Conservation (phyloP, 225 moss, liverwort and hornwort species). For the Ulota crispa region DNA sequence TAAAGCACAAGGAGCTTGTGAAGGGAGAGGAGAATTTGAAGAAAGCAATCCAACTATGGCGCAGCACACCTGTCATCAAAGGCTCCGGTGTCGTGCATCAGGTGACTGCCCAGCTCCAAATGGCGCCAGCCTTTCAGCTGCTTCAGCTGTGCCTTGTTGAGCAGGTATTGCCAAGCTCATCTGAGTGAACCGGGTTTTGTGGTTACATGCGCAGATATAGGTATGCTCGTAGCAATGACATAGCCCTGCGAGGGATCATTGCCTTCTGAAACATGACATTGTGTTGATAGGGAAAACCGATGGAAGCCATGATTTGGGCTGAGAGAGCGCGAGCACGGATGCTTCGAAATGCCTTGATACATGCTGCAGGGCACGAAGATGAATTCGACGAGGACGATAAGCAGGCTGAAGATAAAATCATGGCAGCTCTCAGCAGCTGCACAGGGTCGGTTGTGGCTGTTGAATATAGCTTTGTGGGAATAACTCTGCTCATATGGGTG, state of each 20-base stretch:
- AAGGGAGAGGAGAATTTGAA: conserved; percentile 12
- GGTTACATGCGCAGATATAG: neutral
- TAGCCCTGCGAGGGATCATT: neutral
- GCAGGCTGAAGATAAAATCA: conserved; percentile 2
- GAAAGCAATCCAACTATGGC: conserved; percentile 3
- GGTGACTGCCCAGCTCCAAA: neutral
- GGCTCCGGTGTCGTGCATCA: neutral
- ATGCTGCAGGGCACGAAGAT: conserved; percentile 13
- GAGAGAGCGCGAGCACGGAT: conserved; percentile 13
- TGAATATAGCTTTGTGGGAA: conserved; percentile 8
- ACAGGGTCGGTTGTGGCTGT: conserved; percentile 22
- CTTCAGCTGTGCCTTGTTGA: conserved; percentile 5
- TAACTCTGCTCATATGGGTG: conserved; percentile 14
- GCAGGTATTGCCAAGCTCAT: neutral
- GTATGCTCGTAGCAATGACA: neutral
- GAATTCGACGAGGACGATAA: conserved; percentile 9
- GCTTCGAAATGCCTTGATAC: neutral
- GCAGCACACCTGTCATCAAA: neutral
- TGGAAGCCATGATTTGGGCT: conserved; percentile 3
- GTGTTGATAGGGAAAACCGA: neutral
- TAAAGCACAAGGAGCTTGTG: neutral
- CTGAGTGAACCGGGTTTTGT: neutral
- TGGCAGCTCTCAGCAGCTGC: conserved; percentile 16
- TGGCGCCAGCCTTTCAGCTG: neutral
- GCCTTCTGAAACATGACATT: neutral